A percentile compares a stretch with the other conserved stretches of the same genome.
phyloP scores from a whole-genome alignment of 2,329 filamentous ascomycete species.

The Lomentospora prolificans region DNA sequence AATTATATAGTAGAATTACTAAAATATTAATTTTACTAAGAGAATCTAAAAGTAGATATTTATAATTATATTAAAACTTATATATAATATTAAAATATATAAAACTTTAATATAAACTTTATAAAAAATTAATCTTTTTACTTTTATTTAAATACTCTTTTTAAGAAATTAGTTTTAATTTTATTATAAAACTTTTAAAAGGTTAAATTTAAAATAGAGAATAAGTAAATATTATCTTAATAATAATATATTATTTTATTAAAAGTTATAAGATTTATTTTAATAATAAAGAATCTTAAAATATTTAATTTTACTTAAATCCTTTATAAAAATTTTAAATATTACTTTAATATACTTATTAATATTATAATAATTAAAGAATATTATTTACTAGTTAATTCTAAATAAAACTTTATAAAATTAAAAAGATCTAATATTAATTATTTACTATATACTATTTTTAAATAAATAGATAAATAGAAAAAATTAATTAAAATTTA shows the following conservation, averaged over 20 bases:
- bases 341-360: neutral
- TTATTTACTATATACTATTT: neutral
- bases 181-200: neutral
- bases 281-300: neutral
- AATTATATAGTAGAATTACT: neutral
- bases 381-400: neutral
- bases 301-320: neutral
- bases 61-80: conserved; percentile 1
- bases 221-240: neutral
- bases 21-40: neutral
- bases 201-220: neutral
- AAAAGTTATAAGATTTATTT: neutral
- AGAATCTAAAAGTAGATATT: neutral
- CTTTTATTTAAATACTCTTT: neutral
- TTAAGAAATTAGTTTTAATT: neutral
- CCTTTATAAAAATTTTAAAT: neutral
- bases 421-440: neutral
- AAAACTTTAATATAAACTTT: neutral
- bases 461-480: neutral
- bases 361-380: neutral
- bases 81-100: neutral
- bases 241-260: neutral
- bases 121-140: neutral
- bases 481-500: neutral
- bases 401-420: neutral